Conservation (phyloP, 1,139 yeast species). For the Debaryomyces sp. region DNA sequence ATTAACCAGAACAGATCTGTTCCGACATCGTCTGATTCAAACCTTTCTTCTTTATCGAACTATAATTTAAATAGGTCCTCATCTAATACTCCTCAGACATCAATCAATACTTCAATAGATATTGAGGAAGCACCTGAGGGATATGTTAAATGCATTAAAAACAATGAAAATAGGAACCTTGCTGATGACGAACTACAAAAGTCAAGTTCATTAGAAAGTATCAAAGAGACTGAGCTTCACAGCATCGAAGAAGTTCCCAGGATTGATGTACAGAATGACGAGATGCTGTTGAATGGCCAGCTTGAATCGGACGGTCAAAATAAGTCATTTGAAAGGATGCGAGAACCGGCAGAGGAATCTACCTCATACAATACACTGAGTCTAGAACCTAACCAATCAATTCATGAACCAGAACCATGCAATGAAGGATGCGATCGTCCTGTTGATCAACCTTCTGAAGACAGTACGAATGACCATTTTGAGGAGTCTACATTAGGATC, state of each 20-base stretch:
- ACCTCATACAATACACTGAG: neutral
- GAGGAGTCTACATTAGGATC: neutral
- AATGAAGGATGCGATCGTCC: neutral
- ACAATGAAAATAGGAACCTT: neutral
- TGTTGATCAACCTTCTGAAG: neutral
- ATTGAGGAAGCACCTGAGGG: slow-evolving; percentile 5
- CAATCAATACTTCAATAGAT: slow-evolving; percentile 23
- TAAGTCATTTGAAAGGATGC: neutral
- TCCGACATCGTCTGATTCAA: slow-evolving; percentile 21
- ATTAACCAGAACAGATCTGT: slow-evolving; percentile 1
- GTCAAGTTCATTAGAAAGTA: slow-evolving; percentile 4
- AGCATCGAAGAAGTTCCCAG: slow-evolving; percentile 4
- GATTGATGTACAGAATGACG: neutral
- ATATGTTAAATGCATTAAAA: neutral
- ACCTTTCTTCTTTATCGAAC: slow-evolving; percentile 27
- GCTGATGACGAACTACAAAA: slow-evolving; percentile 4
- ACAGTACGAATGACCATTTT: neutral
- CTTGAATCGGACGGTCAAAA: neutral
- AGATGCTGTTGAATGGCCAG: neutral
- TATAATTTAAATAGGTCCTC: slow-evolving; percentile 30
- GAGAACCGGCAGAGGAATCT: neutral
- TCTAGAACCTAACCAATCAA: neutral
- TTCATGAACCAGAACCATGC: neutral
- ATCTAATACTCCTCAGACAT: slow-evolving; percentile 43
- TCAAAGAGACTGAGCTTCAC: slow-evolving; percentile 3